Conservation (phyloP, 2,329 filamentous ascomycete genomes). For the Penicillium sp. region DNA sequence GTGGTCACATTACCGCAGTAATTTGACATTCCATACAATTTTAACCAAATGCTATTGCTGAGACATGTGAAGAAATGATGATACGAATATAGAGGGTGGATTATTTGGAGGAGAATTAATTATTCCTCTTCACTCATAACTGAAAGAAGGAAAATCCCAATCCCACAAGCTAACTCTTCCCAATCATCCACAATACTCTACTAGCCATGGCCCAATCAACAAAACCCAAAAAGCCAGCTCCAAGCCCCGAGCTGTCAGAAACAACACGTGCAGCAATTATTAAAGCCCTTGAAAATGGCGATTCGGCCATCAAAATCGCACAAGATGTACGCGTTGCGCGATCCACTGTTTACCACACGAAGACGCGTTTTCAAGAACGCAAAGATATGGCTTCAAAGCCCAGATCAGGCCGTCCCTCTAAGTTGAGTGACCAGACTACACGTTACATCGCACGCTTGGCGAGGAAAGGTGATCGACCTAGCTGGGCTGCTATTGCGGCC, state of each 20-base stretch:
- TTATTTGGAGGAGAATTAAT: background rate
- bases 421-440: background rate
- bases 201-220: background rate
- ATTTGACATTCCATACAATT: background rate
- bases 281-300: background rate
- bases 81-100: background rate
- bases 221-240: background rate
- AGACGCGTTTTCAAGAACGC: background rate
- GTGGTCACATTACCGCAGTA: constrained; percentile 20
- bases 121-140: no score
- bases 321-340: background rate
- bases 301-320: background rate
- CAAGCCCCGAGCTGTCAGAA: background rate
- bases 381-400: background rate
- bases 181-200: background rate
- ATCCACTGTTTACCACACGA: background rate
- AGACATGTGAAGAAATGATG: background rate
- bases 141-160: background rate
- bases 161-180: background rate
- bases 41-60: background rate
- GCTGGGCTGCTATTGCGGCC: background rate
- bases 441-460: background rate
- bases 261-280: background rate
- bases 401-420: background rate
- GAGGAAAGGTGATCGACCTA: background rate